Base-by-base conservation (phyloP, 2,329 filamentous ascomycete species). In the Zasmidium cellare region DNA sequence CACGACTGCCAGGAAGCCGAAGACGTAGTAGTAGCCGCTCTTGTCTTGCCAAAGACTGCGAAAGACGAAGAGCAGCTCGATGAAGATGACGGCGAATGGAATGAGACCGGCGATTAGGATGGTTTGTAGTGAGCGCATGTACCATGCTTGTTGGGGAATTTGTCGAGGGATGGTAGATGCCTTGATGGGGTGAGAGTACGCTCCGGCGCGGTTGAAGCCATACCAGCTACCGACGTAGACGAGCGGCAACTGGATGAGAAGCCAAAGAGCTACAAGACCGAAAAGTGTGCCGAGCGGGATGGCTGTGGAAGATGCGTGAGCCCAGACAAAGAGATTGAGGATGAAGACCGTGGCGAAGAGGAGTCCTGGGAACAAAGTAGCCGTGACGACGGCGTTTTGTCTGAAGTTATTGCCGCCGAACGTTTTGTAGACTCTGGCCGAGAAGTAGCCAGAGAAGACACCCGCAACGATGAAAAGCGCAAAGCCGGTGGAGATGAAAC, bases 11-110 rank as follows among this genome's bases (percentile, higher is more conserved):
- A 94, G 75, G 77, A 93, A 96, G 11, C 91, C 91, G 71, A 94
- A 96, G 20, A 96, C 87, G 74, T 96, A 96, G 76, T 96, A 96
- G 74, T 92, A 96, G 6, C 90, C 90, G 69, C 86, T 91, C 79
- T 96, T 96, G 75, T 96, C 91, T 73, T 92, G 88, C 89, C 91
- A 94, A 31, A 96, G 74, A 50, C 88, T 92, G 76, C 91, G 90
- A 75, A 96, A 94, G 51, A 94, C 87, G 71, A 92, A 94, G 45
- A 93, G 80, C 14, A 96, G 82, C 76, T 96, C 91, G 69, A 96
- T 91, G 73, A 93, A 94, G 65, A 96, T 87, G 56, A 96, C 90
- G 1, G 89, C 89, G 70, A 96, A 96, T 0, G 91, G 91, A 7
- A 93, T 84, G 18, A 94, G 76, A 1, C 91, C 91, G 0, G 89